Conservation (phyloP, 139 green algal species). For the Eudorina sp. region DNA sequence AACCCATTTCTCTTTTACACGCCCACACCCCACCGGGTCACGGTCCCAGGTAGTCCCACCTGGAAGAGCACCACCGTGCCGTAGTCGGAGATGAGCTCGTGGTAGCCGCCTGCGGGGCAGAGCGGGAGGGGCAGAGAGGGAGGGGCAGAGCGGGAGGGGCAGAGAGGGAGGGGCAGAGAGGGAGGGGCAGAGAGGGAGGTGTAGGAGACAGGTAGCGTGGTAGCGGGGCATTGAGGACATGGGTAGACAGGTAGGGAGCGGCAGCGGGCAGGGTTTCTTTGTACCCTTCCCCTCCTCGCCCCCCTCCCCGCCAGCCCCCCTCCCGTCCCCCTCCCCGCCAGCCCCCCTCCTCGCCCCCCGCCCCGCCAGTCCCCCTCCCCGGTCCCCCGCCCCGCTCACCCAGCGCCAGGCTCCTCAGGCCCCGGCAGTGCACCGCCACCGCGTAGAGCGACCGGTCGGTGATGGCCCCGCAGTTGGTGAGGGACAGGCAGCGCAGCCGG, state of each 20-base stretch:
- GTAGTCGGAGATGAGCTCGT: conserved; percentile 46
- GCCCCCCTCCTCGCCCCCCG: background rate
- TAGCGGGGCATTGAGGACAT: too few relatives aligned
- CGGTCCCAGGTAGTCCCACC: too few relatives aligned
- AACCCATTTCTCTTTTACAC: too few relatives aligned
- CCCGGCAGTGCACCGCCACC: conserved; percentile 50
- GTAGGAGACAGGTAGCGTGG: too few relatives aligned
- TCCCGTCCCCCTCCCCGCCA: background rate
- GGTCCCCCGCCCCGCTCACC: background rate
- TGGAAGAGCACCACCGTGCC: conserved; percentile 41
- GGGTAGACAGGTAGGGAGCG: too few relatives aligned
- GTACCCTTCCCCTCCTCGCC: background rate
- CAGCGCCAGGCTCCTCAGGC: background rate
- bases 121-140: background rate
- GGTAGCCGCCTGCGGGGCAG: conserved; percentile 24
- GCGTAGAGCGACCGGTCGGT: conserved; percentile 62
- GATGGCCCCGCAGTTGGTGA: conserved; percentile 62
- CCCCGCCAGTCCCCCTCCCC: background rate
- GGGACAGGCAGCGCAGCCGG: conserved; percentile 44
- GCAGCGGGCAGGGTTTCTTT: background rate
- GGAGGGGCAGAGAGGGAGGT: too few relatives aligned
- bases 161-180: background rate
- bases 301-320: background rate
- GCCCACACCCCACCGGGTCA: too few relatives aligned
- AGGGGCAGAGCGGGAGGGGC: background rate